Base-by-base conservation (phyloP, 805 yeast species). In the Saturnispora sekii region DNA sequence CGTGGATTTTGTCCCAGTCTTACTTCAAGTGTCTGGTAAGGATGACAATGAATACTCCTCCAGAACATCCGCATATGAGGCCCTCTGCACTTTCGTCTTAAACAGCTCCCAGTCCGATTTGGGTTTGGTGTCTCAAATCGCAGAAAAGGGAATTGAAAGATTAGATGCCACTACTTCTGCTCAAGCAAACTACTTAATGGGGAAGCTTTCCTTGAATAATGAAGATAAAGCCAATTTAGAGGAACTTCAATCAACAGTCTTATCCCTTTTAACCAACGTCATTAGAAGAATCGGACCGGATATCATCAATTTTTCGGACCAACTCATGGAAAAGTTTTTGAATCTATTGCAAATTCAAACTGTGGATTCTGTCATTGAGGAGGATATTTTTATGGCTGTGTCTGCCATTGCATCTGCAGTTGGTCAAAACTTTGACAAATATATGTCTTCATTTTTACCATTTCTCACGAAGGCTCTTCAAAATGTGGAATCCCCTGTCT, bases 21-120 rank as follows among this genome's bases (percentile, higher is more conserved):
- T 90, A 54, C 57, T 88, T 35, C 72, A 74, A 54, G 76, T 88
- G 33, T 78, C 93, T 18, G 77, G 74, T 36, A 78, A 82, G 57
- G 56, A 67, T 14, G 96, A 87, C 58, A 93, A 93, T 57, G 97
- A 90, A 60, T 74, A 77, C 59, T 80, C 86, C 48, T 77, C 95
- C 5, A 76, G 97, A 59, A 90, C 97, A 2, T 87, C 97, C n/a
- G 95, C 97, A 2, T 93, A 87, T 62, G 96, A 94, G 65, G 95
- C 97, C 0, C 68, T 93, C 53, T 80, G 95, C 2, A 73, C 90
- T 0, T 68, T 89, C 58, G 95, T 90, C 18, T 72, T 79, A 40
- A 83, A 75, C 62, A 73, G 90, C 57, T 78, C 94, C 5, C 72
- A 70, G 38, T 84, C 77, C 56, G 83, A 83, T 35, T 70, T 84